These are phyloP conservation scores for Stachybotrys echinatus DNA, from an alignment of 2,329 filamentous ascomycete genomes.

Conservation along the genomic window DNA sequence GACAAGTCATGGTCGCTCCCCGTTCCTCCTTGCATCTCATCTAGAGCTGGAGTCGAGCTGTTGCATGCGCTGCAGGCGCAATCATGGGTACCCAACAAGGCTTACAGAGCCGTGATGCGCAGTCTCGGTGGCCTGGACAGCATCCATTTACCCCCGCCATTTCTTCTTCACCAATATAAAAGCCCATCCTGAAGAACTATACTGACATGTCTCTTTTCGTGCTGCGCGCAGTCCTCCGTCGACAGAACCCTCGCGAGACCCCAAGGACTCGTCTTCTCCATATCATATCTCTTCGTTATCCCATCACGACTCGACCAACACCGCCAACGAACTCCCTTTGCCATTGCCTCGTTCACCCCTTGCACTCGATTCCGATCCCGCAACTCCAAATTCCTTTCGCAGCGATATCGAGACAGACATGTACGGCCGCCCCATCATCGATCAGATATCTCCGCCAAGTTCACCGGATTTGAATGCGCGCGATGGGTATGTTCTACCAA, in stretches of 20 bases:
- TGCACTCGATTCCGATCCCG: background rate
- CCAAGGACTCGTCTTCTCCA: background rate
- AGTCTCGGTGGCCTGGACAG: background rate
- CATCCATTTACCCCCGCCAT: background rate
- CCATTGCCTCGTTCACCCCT: background rate
- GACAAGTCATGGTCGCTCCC: too few species aligned
- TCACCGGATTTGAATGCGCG: conserved; percentile 42
- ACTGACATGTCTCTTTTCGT: background rate
- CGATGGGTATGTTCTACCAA: conserved; percentile 33
- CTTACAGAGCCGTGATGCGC: too few species aligned
- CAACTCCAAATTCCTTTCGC: background rate
- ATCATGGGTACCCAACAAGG: background rate
- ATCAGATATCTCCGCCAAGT: conserved; percentile 49
- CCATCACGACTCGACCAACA: background rate
- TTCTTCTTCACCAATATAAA: background rate
- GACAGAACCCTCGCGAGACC: background rate
- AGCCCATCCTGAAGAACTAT: background rate
- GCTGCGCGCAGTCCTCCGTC: background rate
- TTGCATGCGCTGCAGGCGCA: background rate
- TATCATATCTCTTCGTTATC: background rate
- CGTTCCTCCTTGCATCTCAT: background rate
- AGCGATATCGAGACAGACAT: background rate
- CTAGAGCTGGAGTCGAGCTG: background rate
- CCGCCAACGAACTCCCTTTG: background rate
- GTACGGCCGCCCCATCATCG: conserved; percentile 33